Conservation (phyloP, 1,284 basidiomycete species). For the Apiotrichum sp. region DNA sequence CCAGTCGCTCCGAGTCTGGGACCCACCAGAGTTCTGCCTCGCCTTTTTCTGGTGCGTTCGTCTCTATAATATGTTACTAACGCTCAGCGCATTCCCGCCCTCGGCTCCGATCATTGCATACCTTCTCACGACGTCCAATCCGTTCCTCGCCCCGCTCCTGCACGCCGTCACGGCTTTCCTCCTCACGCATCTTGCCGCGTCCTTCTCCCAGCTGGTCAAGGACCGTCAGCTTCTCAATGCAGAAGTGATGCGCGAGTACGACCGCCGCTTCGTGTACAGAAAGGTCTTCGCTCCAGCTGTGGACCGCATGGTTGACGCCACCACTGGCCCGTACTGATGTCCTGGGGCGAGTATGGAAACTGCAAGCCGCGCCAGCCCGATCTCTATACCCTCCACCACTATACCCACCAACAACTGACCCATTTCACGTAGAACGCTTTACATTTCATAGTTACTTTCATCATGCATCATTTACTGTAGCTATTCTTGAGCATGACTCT, state of each 20-base stretch:
- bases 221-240: constrained; percentile 42
- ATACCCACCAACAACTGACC: no score
- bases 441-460: no score
- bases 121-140: constrained; percentile 32
- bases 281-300: constrained; percentile 36
- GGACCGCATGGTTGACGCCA: constrained; percentile 22
- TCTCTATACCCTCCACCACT: no score
- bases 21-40: constrained; percentile 44
- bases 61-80: not conserved
- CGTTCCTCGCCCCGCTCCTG: constrained; percentile 34
- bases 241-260: constrained; percentile 48
- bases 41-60: constrained; percentile 43
- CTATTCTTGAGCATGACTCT: no score
- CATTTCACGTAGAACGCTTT: no score
- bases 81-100: constrained; percentile 34
- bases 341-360: no score
- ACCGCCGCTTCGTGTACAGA: constrained; percentile 44
- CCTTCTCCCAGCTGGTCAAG: constrained; percentile 40
- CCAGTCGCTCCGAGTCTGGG: constrained; percentile 43
- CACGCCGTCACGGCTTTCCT: constrained; percentile 30
- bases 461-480: no score
- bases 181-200: constrained; percentile 31
- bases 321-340: not conserved
- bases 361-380: no score
- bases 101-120: constrained; percentile 34